Evolutionary conservation across 1,139 yeast genomes (phyloP), one percentile per base, ranked within the genome.

Genomic region (Kodamaea derodonti): DNA sequence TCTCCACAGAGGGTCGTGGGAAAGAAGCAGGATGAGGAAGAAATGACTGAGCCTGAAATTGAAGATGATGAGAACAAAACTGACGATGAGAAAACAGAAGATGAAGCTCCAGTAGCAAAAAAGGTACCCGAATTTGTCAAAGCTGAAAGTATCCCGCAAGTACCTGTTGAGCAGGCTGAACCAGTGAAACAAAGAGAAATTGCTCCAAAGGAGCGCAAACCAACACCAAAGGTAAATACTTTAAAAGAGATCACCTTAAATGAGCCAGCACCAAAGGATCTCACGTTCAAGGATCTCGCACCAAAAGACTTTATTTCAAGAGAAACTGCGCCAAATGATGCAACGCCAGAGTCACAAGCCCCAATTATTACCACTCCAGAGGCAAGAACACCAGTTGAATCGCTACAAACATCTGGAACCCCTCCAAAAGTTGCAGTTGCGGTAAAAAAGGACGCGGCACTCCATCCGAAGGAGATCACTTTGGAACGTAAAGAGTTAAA

Each of bases 11-110:
- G 35, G 30, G 23, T 24, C 13, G 32, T 26, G 14, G 44, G 36
- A 17, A 40, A 38, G 34, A 15, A 24, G 12, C 22, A 33, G 16
- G 44, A 42, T 13, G 36, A 41, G 13, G 30, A 27, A 9, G 20
- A 27, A 18, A 29, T 44, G 28, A 43, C 48, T 1, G 51, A 47
- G 27, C 40, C 56, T 4, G 56, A 51, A 32, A 37, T 34, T 12
- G 30, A 27, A 9, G 28, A 25, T 20, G 54, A 51, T 26, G 45
- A 42, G 15, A 41, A 41, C 24, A 45, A 45, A 29, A 39, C 46
- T 4, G 49, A 46, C 12, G 46, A 43, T 4, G 45, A 43, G 22
- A 43, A 34, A 11, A 47, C 51, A 2, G 55, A 53, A 7, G 54
- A 49, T 13, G 57, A 49, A 29, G 29, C 24, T 1, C 27, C 31